Conservation (phyloP, 2,329 filamentous ascomycete genomes). For the Pseudogymnoascus sp. region DNA sequence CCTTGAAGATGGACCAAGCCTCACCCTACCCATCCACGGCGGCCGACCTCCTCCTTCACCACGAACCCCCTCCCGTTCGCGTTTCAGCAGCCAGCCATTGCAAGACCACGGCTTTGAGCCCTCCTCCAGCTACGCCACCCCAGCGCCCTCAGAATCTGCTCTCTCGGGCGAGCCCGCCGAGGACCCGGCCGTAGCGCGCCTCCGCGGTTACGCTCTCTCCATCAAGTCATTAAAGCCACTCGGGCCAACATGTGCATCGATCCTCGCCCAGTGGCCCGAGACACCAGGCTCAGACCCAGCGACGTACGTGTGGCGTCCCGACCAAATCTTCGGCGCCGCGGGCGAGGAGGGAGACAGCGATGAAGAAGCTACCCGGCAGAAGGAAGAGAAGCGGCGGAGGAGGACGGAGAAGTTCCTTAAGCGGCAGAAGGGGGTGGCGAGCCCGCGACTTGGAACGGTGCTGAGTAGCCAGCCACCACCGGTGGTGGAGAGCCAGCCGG, state of each 20-base stretch:
- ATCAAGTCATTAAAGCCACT: constrained; percentile 24
- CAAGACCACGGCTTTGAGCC: constrained; percentile 10
- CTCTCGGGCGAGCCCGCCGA: constrained; percentile 20
- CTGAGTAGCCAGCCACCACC: background rate
- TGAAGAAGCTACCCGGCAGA: constrained; percentile 12
- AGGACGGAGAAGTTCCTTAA: constrained; percentile 24
- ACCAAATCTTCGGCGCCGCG: constrained; percentile 13
- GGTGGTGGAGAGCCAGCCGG: background rate
- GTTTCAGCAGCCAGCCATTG: constrained; percentile 16
- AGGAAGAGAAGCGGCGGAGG: constrained; percentile 22
- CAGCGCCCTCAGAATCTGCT: constrained; percentile 23
- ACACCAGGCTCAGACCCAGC: constrained; percentile 28
- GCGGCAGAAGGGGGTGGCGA: constrained; percentile 18
- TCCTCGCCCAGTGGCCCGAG: constrained; percentile 31
- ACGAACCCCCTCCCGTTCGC: constrained; percentile 9
- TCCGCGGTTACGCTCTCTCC: constrained; percentile 29
- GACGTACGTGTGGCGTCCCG: constrained; percentile 25
- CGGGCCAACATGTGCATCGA: constrained; percentile 18
- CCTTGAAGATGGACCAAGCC: background rate
- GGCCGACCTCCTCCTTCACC: background rate
- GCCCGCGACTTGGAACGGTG: background rate
- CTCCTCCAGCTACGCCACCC: constrained; percentile 18
- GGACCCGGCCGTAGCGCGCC: constrained; percentile 27
- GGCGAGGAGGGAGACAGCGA: constrained; percentile 17
- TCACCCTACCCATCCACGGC: background rate